Conservation (phyloP, 805 yeast genomes). For the Kluyveromyces nonfermentans region DNA sequence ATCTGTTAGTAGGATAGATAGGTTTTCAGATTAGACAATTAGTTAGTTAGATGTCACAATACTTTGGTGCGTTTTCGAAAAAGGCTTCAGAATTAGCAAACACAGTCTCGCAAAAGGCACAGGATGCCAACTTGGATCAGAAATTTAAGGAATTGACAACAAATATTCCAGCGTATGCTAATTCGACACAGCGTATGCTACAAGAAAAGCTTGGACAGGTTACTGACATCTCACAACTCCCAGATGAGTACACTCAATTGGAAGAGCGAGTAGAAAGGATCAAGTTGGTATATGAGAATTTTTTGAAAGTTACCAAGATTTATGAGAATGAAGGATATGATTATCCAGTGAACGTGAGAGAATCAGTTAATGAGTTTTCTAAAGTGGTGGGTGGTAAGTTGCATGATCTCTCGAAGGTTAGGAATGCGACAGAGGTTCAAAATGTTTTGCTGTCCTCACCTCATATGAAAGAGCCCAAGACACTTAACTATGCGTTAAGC, state of each 20-base stretch:
- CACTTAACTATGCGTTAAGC: slow-evolving; percentile 71
- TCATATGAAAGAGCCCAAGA: slow-evolving; percentile 50
- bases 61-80: slow-evolving; percentile 17
- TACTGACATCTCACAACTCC: slow-evolving; percentile 76
- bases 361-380: slow-evolving; percentile 66
- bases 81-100: slow-evolving; percentile 26
- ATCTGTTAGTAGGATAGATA: too few relatives aligned
- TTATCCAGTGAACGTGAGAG: slow-evolving; percentile 66
- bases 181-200: slow-evolving; percentile 67
- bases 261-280: slow-evolving; percentile 68
- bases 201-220: slow-evolving; percentile 75
- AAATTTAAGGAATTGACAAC: slow-evolving; percentile 17
- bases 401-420: slow-evolving; percentile 58
- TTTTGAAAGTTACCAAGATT: slow-evolving; percentile 41
- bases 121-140: slow-evolving; percentile 11
- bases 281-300: slow-evolving; percentile 53
- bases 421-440: slow-evolving; percentile 76
- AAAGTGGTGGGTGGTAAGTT: slow-evolving; percentile 56
- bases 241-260: slow-evolving; percentile 68
- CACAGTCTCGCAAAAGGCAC: slow-evolving; percentile 19
- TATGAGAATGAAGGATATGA: slow-evolving; percentile 76
- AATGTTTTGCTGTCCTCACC: slow-evolving; percentile 49
- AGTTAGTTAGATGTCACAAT: slow-evolving; percentile 3
- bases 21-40: too few relatives aligned
- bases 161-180: slow-evolving; percentile 65